Evolutionary conservation across 1,284 basidiomycete genomes (phyloP), one percentile per base, ranked within the genome.

Genomic region (Inonotus hispidus): DNA sequence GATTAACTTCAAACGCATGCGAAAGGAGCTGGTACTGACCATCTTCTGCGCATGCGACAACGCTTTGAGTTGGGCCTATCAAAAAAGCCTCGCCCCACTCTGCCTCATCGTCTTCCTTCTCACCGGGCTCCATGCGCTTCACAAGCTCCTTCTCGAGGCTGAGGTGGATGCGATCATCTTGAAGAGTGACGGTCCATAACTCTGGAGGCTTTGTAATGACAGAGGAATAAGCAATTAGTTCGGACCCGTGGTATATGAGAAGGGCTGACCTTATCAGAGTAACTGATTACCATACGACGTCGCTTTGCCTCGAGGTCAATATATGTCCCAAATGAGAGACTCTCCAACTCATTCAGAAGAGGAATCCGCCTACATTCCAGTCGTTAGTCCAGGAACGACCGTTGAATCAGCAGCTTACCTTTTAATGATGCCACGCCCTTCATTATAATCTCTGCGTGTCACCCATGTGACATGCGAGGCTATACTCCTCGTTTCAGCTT

Each of bases 71-170:
- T 16, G 61, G 61, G 13, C 61, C 61, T 37, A 62, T 56, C 25
- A 62, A 47, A 43, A 54, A 62, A n/a, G 52, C 61, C 21, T 58
- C 50, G 2, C 61, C 61, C 56, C 56, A 59, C n/a, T 58, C 39
- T 7, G 57, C 61, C 21, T 59, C 56, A 10, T 39, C 35, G 21
- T 62, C 61, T n/a, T 25, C 21, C 38, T 41, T 58, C 39, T 53
- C 27, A 38, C 27, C 14, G 16, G 41, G 46, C 25, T 49, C 46
- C 19, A 49, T 13, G 25, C 23, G 21, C 39, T 32, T 32, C 11
- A 32, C 19, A 13, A 58, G 35, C 32, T 59, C 52, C 10, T 47
- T 25, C 25, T 37, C 50, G 21, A 62, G 19, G 38, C n/a, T 37
- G 29, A 62, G 25, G n/a, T 19, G 25, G 19, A 59, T 32, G 11